phyloP scores from a whole-genome alignment of 2,329 filamentous ascomycete genomes.

The Ophiosphaerella narmari region DNA sequence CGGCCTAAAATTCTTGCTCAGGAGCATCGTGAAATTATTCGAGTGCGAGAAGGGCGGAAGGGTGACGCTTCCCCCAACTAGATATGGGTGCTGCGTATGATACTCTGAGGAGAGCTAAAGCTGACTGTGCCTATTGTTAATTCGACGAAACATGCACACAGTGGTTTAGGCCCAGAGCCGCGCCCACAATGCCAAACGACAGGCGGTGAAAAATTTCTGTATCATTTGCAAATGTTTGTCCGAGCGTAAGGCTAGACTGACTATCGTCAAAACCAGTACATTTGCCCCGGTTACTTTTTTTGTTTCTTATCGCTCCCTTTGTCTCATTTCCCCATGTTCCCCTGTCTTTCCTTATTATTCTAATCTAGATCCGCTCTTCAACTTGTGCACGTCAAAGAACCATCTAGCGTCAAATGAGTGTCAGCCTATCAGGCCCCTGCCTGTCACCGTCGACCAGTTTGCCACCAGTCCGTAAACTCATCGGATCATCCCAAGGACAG shows the following conservation, averaged over 20 bases:
- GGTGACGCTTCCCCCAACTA: neutral
- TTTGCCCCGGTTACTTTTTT: conserved; percentile 7
- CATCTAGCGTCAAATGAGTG: conserved; percentile 30
- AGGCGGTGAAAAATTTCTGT: conserved; percentile 40
- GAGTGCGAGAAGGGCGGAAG: too few relatives aligned
- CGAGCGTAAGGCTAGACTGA: conserved; percentile 37
- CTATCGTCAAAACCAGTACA: conserved; percentile 12
- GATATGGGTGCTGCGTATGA: neutral
- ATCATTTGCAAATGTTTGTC: conserved; percentile 22
- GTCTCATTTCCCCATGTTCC: conserved; percentile 21
- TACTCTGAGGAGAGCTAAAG: neutral
- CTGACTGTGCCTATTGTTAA: neutral
- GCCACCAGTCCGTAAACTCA: conserved; percentile 30
- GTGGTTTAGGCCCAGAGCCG: neutral
- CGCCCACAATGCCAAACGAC: conserved; percentile 29
- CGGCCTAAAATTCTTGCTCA: neutral
- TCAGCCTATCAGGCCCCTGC: conserved; percentile 24
- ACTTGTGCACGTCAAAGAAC: conserved; percentile 1
- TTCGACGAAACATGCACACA: neutral
- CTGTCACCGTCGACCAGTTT: conserved; percentile 43
- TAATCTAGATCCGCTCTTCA: conserved; percentile 7
- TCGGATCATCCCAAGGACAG: conserved; percentile 24
- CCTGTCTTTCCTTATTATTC: conserved; percentile 17
- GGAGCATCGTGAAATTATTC: neutral
- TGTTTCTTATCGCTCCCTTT: conserved; percentile 24